Conservation (phyloP, 2,329 filamentous ascomycete species). For the Colletotrichum magnum region DNA sequence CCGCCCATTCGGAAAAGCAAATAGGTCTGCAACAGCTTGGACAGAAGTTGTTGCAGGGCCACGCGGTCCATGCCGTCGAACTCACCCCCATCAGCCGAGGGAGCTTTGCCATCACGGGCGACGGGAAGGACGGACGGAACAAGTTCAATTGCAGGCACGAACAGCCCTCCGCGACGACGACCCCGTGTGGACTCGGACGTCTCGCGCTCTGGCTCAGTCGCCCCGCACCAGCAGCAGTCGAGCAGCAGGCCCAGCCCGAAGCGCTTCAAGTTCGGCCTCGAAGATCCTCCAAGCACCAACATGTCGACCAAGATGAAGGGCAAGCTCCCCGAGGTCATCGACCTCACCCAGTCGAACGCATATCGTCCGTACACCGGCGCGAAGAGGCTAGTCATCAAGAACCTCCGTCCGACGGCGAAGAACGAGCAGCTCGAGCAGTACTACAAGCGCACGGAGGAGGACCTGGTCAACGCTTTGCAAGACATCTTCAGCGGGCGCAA, state of each 20-base stretch:
- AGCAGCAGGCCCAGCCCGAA: conserved; percentile 38
- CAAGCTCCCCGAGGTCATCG: conserved; percentile 56
- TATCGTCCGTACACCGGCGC: conserved; percentile 84
- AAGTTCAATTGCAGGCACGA: conserved; percentile 43
- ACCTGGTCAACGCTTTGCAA: conserved; percentile 80
- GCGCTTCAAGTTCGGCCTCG: conserved; percentile 38
- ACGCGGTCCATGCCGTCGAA: conserved; percentile 41
- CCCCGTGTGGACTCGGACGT: conserved; percentile 54
- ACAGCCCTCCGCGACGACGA: conserved; percentile 55
- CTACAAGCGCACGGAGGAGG: conserved; percentile 80
- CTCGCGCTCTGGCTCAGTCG: conserved; percentile 44
- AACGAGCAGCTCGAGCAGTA: conserved; percentile 79
- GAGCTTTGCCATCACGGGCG: conserved; percentile 41
- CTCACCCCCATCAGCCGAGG: conserved; percentile 41
- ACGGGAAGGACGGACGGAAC: conserved; percentile 37
- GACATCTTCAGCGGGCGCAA: conserved; percentile 78
- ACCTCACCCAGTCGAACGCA: conserved; percentile 52
- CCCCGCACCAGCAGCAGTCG: conserved; percentile 40
- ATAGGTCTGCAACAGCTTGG: conserved; percentile 39
- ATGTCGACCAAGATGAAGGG: conserved; percentile 53
- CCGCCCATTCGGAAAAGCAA: conserved; percentile 17
- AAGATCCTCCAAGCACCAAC: conserved; percentile 19
- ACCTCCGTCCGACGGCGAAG: conserved; percentile 76
- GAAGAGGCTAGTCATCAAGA: conserved; percentile 94
- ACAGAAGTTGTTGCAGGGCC: conserved; percentile 42